These are phyloP conservation scores for Sodiomyces alkalinus DNA, from an alignment of 2,329 filamentous ascomycete genomes.

Conservation along the genomic window DNA sequence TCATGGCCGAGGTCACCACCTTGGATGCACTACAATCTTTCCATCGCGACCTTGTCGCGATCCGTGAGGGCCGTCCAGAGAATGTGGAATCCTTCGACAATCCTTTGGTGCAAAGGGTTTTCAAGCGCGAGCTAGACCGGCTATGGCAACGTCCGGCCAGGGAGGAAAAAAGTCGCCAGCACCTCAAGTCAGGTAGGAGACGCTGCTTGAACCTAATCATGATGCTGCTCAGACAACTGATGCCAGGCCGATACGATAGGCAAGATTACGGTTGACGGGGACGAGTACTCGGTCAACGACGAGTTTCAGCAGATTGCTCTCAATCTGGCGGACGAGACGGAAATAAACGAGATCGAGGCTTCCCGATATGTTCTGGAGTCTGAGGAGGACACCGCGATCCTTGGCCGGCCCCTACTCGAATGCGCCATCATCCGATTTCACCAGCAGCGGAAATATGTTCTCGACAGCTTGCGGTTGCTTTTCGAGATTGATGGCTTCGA, in stretches of 20 bases:
- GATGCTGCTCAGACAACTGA: conserved; percentile 3
- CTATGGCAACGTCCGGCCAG: conserved; percentile 62
- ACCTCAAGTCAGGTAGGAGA: conserved; percentile 48
- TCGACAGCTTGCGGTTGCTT: conserved; percentile 72
- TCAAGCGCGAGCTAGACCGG: conserved; percentile 56
- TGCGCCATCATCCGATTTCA: conserved; percentile 80
- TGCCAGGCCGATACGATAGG: conserved; percentile 31
- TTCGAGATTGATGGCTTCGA: conserved; percentile 52
- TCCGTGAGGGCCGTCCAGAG: conserved; percentile 51
- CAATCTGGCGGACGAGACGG: conserved; percentile 71
- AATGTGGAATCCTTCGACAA: conserved; percentile 54
- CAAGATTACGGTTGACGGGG: conserved; percentile 56
- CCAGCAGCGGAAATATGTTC: conserved; percentile 63
- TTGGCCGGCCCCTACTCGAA: conserved; percentile 61
- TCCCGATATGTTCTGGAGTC: conserved; percentile 62
- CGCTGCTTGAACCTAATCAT: background rate
- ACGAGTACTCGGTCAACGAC: conserved; percentile 68
- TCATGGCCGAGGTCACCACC: conserved; percentile 59
- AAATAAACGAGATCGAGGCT: conserved; percentile 80
- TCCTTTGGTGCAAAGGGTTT: conserved; percentile 51
- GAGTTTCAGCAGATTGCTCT: conserved; percentile 75
- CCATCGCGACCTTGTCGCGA: conserved; percentile 67
- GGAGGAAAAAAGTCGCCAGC: conserved; percentile 59
- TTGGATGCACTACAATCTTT: conserved; percentile 70
- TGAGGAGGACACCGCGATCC: conserved; percentile 48